Percentiles rank a stretch among this genome's conserved stretches.
These are phyloP conservation scores for Naganishia kalamii DNA, from an alignment of 768 basidiomycete species.

Conservation along the genomic window DNA sequence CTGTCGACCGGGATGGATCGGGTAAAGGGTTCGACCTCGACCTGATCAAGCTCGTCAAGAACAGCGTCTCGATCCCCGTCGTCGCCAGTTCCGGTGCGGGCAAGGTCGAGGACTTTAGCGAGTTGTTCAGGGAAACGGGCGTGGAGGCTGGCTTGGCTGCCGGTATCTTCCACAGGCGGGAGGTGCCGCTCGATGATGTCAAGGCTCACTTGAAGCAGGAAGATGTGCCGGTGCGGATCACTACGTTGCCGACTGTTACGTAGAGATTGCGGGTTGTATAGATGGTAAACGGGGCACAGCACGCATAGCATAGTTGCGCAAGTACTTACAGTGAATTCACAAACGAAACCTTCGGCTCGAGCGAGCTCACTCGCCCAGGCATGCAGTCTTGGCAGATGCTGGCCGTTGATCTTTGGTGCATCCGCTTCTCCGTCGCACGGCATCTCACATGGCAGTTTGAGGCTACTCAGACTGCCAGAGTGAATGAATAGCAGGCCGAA, in stretches of 20 bases:
- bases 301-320: no score
- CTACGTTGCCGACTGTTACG: constrained; percentile 19
- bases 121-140: constrained; percentile 69
- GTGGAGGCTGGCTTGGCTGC: constrained; percentile 92
- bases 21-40: constrained; percentile 86
- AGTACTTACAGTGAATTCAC: no score
- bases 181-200: constrained; percentile 76
- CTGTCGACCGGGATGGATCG: constrained; percentile 92
- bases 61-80: constrained; percentile 76
- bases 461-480: no score
- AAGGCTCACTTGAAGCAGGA: constrained; percentile 52
- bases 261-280: background rate
- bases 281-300: no score
- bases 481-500: no score
- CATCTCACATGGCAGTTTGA: no score
- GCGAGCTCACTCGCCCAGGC: no score
- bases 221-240: constrained; percentile 34
- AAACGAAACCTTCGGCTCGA: no score
- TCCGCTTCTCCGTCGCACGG: no score
- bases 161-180: constrained; percentile 88
- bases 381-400: no score
- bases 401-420: no score
- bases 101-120: constrained; percentile 69
- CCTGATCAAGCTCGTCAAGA: constrained; percentile 68
- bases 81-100: constrained; percentile 95